Base-by-base conservation (phyloP, 345 rosid genomes). In the Erucastrum elatum region DNA sequence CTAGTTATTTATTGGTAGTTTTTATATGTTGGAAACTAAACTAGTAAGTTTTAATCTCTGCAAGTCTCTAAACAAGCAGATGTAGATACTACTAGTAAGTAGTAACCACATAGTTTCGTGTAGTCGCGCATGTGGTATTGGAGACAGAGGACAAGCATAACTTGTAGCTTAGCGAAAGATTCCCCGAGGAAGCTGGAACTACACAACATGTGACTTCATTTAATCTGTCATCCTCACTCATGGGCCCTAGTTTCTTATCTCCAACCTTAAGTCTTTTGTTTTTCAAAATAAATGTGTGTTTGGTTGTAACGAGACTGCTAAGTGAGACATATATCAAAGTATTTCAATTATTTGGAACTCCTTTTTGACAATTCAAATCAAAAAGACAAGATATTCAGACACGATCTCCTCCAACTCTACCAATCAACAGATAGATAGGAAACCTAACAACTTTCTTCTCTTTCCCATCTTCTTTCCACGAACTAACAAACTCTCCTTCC, bases 391-490 rank as follows among this genome's bases (percentile, higher is more conserved):
- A 39, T 31, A 16, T 16, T 78, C 72, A 78, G 7, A 59, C 31
- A 79, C 64, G 8, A 25, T 70, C 58, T 64, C 89, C 92, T 69
- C 91, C 93, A 7, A 84, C 88, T 79, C 46, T 87, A 1, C 98
- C 98, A 35, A 87, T 90, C 91, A 82, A 86, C 75, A 91, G 66
- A 77, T 84, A 75, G 81, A 93, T 79, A 10, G 95, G 97, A 72
- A 60, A 88, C 74, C 58, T 85, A 70, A 89, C 89, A 30, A 27
- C 13, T 68, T 93, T 91, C 34, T 46, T 64, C 10, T 35, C 72
- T 0, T 58, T 12, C 0, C 88, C 87, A 66, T 86, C 87, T 41
- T 89, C 87, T 1, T 65, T 74, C 98, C 94, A 91, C 10, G 89
- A 87, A 11, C 55, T 66, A 80, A 70, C 68, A 81, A 93, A 86